phyloP scores from a whole-genome alignment of 2,329 filamentous ascomycete genomes.

The Fusarium pseudocircinatum region DNA sequence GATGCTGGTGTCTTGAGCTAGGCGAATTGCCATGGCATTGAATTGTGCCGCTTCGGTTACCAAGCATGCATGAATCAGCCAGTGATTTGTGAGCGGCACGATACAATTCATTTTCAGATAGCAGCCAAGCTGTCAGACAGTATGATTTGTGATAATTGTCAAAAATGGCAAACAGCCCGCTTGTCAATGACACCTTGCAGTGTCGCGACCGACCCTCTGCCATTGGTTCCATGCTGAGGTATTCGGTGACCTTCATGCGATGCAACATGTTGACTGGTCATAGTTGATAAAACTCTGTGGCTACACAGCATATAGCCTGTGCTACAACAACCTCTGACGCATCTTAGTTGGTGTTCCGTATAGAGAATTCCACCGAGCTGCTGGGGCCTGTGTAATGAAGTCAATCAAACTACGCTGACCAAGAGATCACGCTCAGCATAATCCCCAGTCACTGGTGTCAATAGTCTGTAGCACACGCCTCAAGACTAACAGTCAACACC shows the following conservation, averaged over 20 bases:
- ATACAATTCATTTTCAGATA: not conserved
- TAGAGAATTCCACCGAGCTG: constrained; percentile 13
- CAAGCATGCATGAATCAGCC: constrained; percentile 8
- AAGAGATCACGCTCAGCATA: constrained; percentile 5
- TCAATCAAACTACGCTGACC: constrained; percentile 22
- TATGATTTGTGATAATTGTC: constrained; percentile 19
- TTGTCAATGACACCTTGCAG: not conserved
- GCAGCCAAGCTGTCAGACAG: constrained; percentile 10
- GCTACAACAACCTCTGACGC: constrained; percentile 13
- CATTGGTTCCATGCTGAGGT: constrained; percentile 10
- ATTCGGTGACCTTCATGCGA: constrained; percentile 11
- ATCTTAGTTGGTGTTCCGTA: not conserved
- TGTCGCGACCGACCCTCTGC: not conserved
- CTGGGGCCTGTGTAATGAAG: constrained; percentile 19
- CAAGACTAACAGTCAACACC: constrained; percentile 12
- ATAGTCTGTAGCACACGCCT: constrained; percentile 26
- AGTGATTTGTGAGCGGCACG: not conserved
- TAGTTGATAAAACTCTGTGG: not conserved
- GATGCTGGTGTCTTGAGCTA: constrained; percentile 1
- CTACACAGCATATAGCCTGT: not conserved
- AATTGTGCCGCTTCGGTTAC: not conserved
- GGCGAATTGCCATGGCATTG: constrained; percentile 8
- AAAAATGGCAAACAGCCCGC: constrained; percentile 20
- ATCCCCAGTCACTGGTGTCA: constrained; percentile 17
- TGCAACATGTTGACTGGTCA: constrained; percentile 25